Percentiles rank a stretch among this genome's conserved stretches.
These are phyloP conservation scores for Gossypium australe DNA, from an alignment of 345 rosid genomes.

Conservation along the genomic window DNA sequence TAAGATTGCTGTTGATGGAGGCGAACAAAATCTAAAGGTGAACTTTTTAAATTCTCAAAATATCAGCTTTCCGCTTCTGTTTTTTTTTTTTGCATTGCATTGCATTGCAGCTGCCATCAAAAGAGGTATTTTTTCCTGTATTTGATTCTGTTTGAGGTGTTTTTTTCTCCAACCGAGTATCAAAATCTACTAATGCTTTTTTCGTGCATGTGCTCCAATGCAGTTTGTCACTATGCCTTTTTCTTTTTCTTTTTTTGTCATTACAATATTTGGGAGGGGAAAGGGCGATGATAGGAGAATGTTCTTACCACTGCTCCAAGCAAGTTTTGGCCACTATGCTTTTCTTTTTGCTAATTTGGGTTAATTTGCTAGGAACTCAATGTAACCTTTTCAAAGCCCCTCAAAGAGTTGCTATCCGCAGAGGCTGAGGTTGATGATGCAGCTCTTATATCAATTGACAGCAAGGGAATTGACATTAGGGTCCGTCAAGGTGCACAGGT, in stretches of 20 bases:
- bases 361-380: constrained; percentile 66
- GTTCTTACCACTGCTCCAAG: not conserved
- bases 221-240: not conserved
- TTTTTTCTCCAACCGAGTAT: not conserved
- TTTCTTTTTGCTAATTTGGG: not conserved
- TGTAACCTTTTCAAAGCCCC: constrained; percentile 75
- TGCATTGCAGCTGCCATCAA: not conserved
- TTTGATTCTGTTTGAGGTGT: not conserved
- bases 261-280: too few species aligned
- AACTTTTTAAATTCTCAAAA: not conserved
- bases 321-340: not conserved
- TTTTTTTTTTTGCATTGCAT: not conserved
- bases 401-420: constrained; percentile 57
- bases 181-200: not conserved
- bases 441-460: constrained; percentile 90
- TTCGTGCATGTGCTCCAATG: not conserved
- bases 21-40: constrained; percentile 89
- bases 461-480: constrained; percentile 85
- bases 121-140: not conserved
- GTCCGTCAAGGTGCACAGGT: constrained; percentile 99
- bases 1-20: constrained; percentile 94
- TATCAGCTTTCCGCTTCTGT: not conserved
- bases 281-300: too few species aligned
- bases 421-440: constrained; percentile 89
- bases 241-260: not conserved